Evolutionary conservation across 2,329 filamentous ascomycete species (phyloP).

Genomic region (Alternaria atra): DNA sequence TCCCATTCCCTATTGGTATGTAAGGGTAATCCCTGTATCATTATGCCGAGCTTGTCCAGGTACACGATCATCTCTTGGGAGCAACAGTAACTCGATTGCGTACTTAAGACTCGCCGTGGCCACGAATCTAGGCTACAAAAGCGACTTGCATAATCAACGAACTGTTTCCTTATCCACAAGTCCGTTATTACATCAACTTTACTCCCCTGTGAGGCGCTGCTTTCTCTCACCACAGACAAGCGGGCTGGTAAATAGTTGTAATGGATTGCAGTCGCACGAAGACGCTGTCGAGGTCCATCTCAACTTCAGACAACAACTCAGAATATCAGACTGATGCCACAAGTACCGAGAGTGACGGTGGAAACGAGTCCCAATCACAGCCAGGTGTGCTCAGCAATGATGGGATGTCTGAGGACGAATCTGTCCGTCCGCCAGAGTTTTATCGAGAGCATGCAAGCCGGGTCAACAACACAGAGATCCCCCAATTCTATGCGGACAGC

Average conservation of each 20-base stretch:
- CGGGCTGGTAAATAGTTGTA: not conserved
- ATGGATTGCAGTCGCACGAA: not conserved
- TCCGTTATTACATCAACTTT: not conserved
- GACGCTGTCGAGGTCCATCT: not conserved
- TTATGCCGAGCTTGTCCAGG: not conserved
- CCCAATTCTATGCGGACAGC: not conserved
- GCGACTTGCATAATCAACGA: not conserved
- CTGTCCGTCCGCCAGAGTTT: not conserved
- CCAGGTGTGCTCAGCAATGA: not conserved
- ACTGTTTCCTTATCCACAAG: not conserved
- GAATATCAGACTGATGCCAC: not conserved
- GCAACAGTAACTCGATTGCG: not conserved
- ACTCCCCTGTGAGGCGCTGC: not conserved
- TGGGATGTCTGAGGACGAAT: not conserved
- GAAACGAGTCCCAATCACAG: not conserved
- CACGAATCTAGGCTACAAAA: not conserved
- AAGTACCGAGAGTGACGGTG: not conserved
- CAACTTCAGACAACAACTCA: not conserved
- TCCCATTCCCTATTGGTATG: not conserved
- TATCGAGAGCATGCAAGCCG: not conserved
- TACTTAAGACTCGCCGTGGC: not conserved
- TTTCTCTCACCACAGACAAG: not conserved
- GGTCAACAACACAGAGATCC: not conserved
- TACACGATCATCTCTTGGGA: not conserved
- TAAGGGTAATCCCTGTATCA: not conserved